Base-by-base conservation (phyloP, 2,329 filamentous ascomycete genomes). In the Penicillium sp. region DNA sequence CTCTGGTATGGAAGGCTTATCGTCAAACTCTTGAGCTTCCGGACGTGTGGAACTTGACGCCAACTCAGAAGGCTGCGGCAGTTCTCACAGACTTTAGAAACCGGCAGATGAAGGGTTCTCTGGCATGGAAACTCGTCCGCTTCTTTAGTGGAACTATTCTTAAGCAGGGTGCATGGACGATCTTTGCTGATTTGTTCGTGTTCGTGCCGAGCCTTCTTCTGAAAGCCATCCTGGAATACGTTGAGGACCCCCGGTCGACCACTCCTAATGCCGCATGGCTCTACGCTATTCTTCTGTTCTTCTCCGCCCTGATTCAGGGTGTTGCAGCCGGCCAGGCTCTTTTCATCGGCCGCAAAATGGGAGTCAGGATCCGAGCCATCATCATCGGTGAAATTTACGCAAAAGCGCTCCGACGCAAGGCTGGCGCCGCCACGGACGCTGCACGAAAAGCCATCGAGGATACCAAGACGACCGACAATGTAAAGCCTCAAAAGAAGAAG, bases 351-450 rank as follows among this genome's bases (percentile, higher is more conserved):
- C 85, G 93, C 47, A 95, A 90, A 69, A 87, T 97, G 52, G 96
- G 90, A 70, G 91, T 98, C 60, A 85, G 89, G 52, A 78, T 97
- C 38, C 86, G 91, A 53, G 90, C 93, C 43, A 93, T 98, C 63
- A 90, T 98, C 53, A 89, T 98, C 56, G 93, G 93, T 47, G 93
- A 98, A 63, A 93, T 98, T 40, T 98, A 98, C 66, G 88, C 90
- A 48, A 98, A 98, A 72, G 89, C 93, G 1, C 78, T 98, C 13
- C 84, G 94, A 54, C 84, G 93, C 59, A 95, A 95, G 69, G 91
- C 90, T 13, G 85, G 89, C 24, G 84, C 90, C 7, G 81, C 84
- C 13, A 78, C 77, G 34, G 90, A 97, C 57, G 83, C 85, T 45
- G 77, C 85, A 0, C 75, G 93, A 12, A 86, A 88, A 29, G 75